A percentile compares a stretch with the other conserved stretches of the same genome.
Evolutionary conservation across 2,329 filamentous ascomycete genomes (phyloP).

Genomic region (Colletotrichum incanum): DNA sequence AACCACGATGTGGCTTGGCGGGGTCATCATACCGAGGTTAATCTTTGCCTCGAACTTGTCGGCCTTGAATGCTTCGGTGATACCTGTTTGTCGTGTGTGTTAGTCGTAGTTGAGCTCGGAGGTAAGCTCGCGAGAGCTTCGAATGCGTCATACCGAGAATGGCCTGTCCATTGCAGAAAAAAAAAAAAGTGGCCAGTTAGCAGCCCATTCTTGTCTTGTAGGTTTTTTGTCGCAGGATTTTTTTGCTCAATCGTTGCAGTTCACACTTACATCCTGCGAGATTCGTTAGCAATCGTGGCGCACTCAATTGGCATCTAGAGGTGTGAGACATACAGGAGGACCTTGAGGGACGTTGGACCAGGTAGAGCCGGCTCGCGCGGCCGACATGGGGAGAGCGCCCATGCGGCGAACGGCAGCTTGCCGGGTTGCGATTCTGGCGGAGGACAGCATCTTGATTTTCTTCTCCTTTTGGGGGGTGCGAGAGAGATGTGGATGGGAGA

Average conservation of each 20-base stretch:
- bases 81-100: slow-evolving; percentile 66
- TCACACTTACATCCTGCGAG: slow-evolving; percentile 56
- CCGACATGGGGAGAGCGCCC: slow-evolving; percentile 39
- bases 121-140: slow-evolving; percentile 29
- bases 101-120: slow-evolving; percentile 44
- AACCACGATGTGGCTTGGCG: slow-evolving; percentile 1
- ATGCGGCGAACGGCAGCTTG: slow-evolving; percentile 44
- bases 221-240: not conserved
- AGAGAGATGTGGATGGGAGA: not conserved
- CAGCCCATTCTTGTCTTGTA: not conserved
- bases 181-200: slow-evolving; percentile 46
- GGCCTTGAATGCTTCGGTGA: slow-evolving; percentile 99
- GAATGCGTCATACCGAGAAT: slow-evolving; percentile 76
- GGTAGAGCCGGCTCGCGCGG: slow-evolving; percentile 74
- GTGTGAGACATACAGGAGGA: slow-evolving; percentile 81
- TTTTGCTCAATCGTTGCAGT: not conserved
- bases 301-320: slow-evolving; percentile 42
- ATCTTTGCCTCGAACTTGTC: slow-evolving; percentile 96
- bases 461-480: not conserved
- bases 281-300: slow-evolving; percentile 52
- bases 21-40: slow-evolving; percentile 81
- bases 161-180: slow-evolving; percentile 66
- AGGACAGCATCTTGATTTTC: slow-evolving; percentile 41
- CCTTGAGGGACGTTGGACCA: slow-evolving; percentile 95
- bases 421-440: slow-evolving; percentile 44